A percentile compares a stretch with the other conserved stretches of the same genome.
These are phyloP conservation scores for Suhomyces chickasaworum DNA, from an alignment of 1,139 yeast species.

Conservation along the genomic window DNA sequence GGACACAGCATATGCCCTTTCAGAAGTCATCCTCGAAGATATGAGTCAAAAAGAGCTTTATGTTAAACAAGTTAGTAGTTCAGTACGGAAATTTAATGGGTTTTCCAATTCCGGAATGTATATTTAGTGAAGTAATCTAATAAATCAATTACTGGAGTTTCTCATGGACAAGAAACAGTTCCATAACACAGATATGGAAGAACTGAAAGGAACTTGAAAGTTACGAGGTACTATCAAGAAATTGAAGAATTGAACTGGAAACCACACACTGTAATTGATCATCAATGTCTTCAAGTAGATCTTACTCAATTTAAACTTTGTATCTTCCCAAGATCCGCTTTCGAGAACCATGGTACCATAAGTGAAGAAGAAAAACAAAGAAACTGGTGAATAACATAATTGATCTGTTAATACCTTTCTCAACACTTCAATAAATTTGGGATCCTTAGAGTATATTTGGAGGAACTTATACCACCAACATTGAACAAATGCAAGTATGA, in stretches of 20 bases:
- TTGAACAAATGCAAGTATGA: conserved; percentile 77
- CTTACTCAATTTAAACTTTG: conserved; percentile 61
- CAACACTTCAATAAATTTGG: conserved; percentile 77
- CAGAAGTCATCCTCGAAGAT: conserved; percentile 17
- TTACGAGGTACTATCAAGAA: conserved; percentile 77
- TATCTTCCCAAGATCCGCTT: conserved; percentile 65
- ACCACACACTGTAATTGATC: conserved; percentile 89
- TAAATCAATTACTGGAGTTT: conserved; percentile 38
- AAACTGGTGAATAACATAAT: conserved; percentile 82
- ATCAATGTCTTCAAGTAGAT: conserved; percentile 76
- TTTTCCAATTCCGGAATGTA: conserved; percentile 44
- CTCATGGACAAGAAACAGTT: conserved; percentile 85
- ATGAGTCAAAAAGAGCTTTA: conserved; percentile 22
- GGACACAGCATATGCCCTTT: conserved; percentile 32
- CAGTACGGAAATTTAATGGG: conserved; percentile 39
- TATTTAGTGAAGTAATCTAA: conserved; percentile 22
- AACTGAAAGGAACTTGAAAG: conserved; percentile 88
- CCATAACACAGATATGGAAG: conserved; percentile 90
- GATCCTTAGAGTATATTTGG: conserved; percentile 80
- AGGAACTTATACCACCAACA: conserved; percentile 87
- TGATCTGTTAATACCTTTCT: conserved; percentile 91
- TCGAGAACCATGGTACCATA: conserved; percentile 85
- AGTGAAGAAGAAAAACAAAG: conserved; percentile 76
- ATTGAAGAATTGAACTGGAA: conserved; percentile 87
- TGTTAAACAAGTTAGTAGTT: conserved; percentile 28